phyloP scores from a whole-genome alignment of 768 basidiomycete genomes.

The Amylocystis lapponica region DNA sequence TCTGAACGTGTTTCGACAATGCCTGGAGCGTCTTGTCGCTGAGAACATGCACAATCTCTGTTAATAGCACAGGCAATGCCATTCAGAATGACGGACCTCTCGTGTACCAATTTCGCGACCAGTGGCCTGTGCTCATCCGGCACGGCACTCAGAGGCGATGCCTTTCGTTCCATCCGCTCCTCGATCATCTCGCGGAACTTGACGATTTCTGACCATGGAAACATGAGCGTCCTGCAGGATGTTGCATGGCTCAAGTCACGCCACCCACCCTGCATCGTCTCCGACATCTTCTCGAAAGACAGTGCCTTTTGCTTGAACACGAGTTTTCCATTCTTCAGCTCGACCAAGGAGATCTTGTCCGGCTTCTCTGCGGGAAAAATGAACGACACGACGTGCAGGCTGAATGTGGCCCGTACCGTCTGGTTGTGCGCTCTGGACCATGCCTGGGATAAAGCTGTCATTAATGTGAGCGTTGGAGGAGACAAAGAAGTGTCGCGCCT shows the following conservation, averaged over 20 bases:
- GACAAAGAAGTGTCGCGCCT: no score
- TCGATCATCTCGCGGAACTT: conserved; percentile 72
- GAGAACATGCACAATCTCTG: conserved; percentile 4
- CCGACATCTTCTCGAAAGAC: conserved; percentile 72
- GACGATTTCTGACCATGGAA: conserved; percentile 52
- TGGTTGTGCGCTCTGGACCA: conserved; percentile 2
- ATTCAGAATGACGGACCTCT: conserved; percentile 52
- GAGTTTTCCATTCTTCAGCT: conserved; percentile 74
- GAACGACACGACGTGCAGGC: conserved; percentile 2
- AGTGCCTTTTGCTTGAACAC: conserved; percentile 69
- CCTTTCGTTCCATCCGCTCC: conserved; percentile 39
- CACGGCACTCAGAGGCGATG: conserved; percentile 48
- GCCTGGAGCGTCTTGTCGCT: conserved; percentile 69
- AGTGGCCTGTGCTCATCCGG: conserved; percentile 68
- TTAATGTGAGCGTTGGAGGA: not conserved
- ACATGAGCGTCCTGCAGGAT: not conserved
- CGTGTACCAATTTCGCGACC: conserved; percentile 78
- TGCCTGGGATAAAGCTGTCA: not conserved
- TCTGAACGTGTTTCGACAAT: conserved; percentile 65
- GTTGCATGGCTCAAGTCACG: not conserved
- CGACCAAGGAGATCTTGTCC: conserved; percentile 42
- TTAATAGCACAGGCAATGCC: not conserved
- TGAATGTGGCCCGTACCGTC: not conserved
- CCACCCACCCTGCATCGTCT: conserved; percentile 70
- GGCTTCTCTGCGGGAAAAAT: conserved; percentile 26